These are phyloP conservation scores for Kernera saxatilis DNA, from an alignment of 345 rosid species.

Conservation along the genomic window DNA sequence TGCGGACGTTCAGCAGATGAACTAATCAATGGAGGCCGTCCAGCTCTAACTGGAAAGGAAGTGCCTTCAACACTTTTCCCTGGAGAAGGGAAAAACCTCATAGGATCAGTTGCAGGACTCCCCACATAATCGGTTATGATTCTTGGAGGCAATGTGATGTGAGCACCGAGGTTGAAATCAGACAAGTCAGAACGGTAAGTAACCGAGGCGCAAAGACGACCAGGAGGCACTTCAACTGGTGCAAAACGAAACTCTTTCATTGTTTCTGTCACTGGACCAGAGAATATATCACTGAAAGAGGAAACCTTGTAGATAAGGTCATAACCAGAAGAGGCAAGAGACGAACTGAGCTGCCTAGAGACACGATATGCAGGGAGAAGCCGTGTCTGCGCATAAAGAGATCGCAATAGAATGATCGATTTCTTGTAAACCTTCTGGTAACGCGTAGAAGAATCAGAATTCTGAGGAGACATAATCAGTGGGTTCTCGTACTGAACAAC, in stretches of 20 bases:
- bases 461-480: constrained; percentile 35
- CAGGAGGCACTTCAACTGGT: constrained; percentile 77
- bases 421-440: constrained; percentile 82
- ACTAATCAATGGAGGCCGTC: constrained; percentile 39
- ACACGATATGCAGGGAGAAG: constrained; percentile 75
- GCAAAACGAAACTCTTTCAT: constrained; percentile 62
- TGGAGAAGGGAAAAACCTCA: constrained; percentile 69
- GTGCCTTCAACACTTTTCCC: constrained; percentile 47
- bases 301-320: constrained; percentile 78
- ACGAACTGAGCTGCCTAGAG: constrained; percentile 62
- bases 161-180: constrained; percentile 62
- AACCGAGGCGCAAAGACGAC: constrained; percentile 56
- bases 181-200: constrained; percentile 61
- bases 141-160: constrained; percentile 57
- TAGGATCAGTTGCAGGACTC: constrained; percentile 75
- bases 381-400: constrained; percentile 70
- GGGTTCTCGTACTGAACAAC: constrained; percentile 67
- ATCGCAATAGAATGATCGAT: constrained; percentile 58
- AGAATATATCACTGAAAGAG: constrained; percentile 59
- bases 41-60: constrained; percentile 54
- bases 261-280: constrained; percentile 49
- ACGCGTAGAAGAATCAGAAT: constrained; percentile 40
- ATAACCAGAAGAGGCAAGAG: constrained; percentile 50
- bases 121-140: constrained; percentile 84
- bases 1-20: constrained; percentile 68